A percentile compares a stretch with the other conserved stretches of the same genome.
Conservation (phyloP, 805 yeast species). For the Komagataella kurtzmanii region DNA sequence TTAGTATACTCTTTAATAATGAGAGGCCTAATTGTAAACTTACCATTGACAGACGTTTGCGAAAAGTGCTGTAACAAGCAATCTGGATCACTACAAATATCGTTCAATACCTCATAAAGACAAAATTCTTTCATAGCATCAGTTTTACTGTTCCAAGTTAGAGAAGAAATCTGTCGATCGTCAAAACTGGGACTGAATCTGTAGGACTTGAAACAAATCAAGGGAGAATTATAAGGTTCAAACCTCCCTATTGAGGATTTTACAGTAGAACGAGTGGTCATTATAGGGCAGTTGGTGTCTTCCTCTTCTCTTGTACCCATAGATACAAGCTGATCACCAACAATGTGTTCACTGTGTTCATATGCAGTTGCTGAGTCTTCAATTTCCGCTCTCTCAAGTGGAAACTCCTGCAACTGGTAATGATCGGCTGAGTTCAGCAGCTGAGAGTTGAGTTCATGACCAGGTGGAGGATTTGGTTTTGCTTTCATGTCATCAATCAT, state of each 20-base stretch:
- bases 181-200: slow-evolving; percentile 9
- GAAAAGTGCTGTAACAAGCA: slow-evolving; percentile 8
- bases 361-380: neutral
- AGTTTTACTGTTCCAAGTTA: slow-evolving; percentile 7
- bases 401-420: neutral
- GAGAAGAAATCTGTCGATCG: slow-evolving; percentile 6
- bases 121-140: slow-evolving; percentile 7
- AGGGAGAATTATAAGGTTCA: slow-evolving; percentile 6
- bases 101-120: slow-evolving; percentile 6
- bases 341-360: neutral
- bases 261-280: neutral
- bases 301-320: neutral
- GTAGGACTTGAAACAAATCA: slow-evolving; percentile 7
- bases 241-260: neutral
- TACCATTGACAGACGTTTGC: slow-evolving; percentile 2
- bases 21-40: neutral
- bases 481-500: neutral
- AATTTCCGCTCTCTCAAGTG: neutral
- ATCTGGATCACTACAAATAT: slow-evolving; percentile 4
- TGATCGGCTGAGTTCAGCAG: neutral
- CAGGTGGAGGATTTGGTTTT: neutral
- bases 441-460: neutral
- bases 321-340: neutral
- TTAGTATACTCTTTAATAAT: neutral
- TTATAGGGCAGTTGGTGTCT: neutral